Evolutionary conservation across 306 rosid species (phyloP).

Genomic region (Fragaria vesca): DNA sequence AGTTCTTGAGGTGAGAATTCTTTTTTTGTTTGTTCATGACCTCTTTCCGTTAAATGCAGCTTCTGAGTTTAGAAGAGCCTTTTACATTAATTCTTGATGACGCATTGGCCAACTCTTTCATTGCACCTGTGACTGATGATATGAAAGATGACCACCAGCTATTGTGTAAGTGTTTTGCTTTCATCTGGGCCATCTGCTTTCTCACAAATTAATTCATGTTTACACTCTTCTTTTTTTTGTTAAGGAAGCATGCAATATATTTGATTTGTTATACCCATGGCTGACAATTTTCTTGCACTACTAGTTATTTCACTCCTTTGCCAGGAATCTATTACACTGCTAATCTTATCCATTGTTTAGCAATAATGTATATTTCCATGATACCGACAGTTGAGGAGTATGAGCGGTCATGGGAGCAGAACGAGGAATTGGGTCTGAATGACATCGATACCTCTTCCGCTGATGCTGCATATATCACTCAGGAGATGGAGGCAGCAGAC

Average conservation of each 20-base stretch:
- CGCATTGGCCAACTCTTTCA: slow-evolving; percentile 84
- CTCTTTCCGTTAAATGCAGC: slow-evolving; percentile 51
- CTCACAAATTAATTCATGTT: neutral
- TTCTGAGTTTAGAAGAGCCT: slow-evolving; percentile 70
- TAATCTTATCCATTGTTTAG: neutral
- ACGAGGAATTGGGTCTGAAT: slow-evolving; percentile 91
- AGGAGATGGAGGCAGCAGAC: slow-evolving; percentile 9
- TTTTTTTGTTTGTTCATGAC: neutral
- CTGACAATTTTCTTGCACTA: too few species aligned
- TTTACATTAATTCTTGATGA: slow-evolving; percentile 94
- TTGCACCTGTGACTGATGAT: slow-evolving; percentile 88
- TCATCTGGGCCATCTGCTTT: neutral
- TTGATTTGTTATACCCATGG: neutral
- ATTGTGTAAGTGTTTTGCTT: slow-evolving; percentile 52
- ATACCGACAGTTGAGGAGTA: slow-evolving; percentile 66
- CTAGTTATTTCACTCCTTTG: slow-evolving; percentile 10
- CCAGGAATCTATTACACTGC: neutral
- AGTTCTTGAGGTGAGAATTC: neutral
- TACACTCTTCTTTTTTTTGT: neutral
- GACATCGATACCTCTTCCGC: slow-evolving; percentile 91
- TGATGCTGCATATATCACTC: slow-evolving; percentile 59
- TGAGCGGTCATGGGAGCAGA: slow-evolving; percentile 95
- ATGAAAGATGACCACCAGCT: slow-evolving; percentile 80
- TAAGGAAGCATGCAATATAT: neutral
- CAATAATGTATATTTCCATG: neutral